Evolutionary conservation across 495 filamentous ascomycete genomes (phyloP), one percentile per base, ranked within the genome.

Genomic region (Peziza echinospora): DNA sequence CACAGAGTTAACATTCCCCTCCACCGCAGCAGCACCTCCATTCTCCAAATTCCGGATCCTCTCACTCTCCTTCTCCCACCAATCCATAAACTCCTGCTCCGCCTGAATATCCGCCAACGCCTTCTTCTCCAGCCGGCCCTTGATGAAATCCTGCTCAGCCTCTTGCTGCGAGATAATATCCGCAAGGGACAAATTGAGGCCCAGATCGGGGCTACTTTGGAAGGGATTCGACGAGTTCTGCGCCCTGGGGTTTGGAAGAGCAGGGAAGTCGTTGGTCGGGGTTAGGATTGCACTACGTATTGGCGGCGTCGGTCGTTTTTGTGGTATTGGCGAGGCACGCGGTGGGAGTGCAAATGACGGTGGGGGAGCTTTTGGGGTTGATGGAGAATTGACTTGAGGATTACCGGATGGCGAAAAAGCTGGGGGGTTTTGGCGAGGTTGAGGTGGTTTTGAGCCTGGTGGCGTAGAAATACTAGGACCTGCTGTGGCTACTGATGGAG

Each of bases 21-120:
- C 30, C 25, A 8, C 26, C 42, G 4, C 46, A 24, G 16, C 50
- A 21, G 45, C 28, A 26, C 61, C 65, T 10, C 64, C 64, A 45
- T 77, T 78, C 13, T 79, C 77, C 48, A 65, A 65, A 13, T 48
- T 21, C 53, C 65, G 68, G 3, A 81, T 65, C 42, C 80, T 71
- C 52, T 72, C 71, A 58, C 80, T 85, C 59, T 97, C 89, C 47
- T 78, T 73, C 51, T 96, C 86, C 89, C 89, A 97, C 89, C 91
- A 97, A 57, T 87, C 77, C 60, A 93, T 82, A 62, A 97, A 97
- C 26, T 84, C 82, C 60, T 97, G 89, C 60, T 97, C 89, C 44
- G 80, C 73, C 57, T 97, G 91, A 51, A 97, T 97, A 34, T 96
- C 89, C 55, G 87, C 72, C 34, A 97, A 61, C 49, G 78, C 84